Conservation (phyloP, 2,329 filamentous ascomycete species). For the Fusarium pseudoanthophilum region DNA sequence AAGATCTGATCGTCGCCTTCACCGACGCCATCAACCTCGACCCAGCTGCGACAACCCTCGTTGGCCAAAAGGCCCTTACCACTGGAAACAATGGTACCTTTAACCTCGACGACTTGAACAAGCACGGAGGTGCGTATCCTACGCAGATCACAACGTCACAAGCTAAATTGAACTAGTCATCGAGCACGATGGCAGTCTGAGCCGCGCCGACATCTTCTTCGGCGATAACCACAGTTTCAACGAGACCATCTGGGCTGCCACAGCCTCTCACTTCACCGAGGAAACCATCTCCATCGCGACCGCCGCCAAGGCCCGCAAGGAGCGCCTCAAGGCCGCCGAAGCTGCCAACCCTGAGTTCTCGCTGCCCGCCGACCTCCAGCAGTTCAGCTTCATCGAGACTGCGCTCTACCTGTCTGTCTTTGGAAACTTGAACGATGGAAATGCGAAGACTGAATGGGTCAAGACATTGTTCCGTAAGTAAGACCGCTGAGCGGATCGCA, state of each 20-base stretch:
- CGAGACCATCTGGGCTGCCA: conserved; percentile 33
- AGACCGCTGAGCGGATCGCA: rapidly evolving
- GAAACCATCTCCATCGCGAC: conserved; percentile 37
- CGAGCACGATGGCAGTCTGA: conserved; percentile 41
- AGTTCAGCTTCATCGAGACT: conserved; percentile 37
- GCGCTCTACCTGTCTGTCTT: conserved; percentile 39
- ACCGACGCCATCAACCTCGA: conserved; percentile 39
- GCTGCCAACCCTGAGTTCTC: conserved; percentile 34
- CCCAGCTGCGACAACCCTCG: conserved; percentile 38
- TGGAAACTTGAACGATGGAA: conserved; percentile 23
- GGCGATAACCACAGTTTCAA: conserved; percentile 42
- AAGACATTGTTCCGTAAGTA: conserved; percentile 38
- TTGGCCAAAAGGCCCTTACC: conserved; percentile 32
- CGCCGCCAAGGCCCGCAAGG: conserved; percentile 35
- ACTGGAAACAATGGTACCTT: conserved; percentile 36
- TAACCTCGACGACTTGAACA: conserved; percentile 34
- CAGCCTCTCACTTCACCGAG: conserved; percentile 33
- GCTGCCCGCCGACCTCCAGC: not conserved
- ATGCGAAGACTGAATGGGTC: conserved; percentile 38
- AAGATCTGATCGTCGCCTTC: conserved; percentile 36
- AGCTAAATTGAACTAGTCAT: conserved; percentile 22
- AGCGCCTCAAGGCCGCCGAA: conserved; percentile 27
- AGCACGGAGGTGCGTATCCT: conserved; percentile 24
- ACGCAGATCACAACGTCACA: rapidly evolving
- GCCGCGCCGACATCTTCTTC: conserved; percentile 35